phyloP scores from a whole-genome alignment of 108 stramenopile species.

The Cyclotella sp. region DNA sequence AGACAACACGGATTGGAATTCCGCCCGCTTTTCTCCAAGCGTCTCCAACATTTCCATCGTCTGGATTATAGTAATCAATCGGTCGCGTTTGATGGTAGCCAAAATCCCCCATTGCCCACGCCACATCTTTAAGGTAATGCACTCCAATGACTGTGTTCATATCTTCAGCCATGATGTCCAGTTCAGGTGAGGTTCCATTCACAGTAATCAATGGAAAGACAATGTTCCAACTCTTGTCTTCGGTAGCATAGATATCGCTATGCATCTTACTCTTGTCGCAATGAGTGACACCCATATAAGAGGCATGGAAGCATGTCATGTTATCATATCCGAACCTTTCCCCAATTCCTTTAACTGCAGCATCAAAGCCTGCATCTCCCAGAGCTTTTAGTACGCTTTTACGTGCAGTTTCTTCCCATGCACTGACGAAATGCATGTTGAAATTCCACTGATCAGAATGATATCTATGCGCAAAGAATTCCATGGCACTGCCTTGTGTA shows the following conservation, averaged over 20 bases:
- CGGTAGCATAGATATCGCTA: slow-evolving; percentile 51
- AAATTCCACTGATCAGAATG: slow-evolving; percentile 41
- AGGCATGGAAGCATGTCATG: slow-evolving; percentile 50
- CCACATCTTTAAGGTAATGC: slow-evolving; percentile 60
- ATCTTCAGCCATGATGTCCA: slow-evolving; percentile 53
- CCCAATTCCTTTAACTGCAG: slow-evolving; percentile 44
- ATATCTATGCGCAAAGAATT: slow-evolving; percentile 58
- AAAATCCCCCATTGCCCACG: slow-evolving; percentile 57
- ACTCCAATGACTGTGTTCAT: slow-evolving; percentile 58
- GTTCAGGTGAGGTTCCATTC: slow-evolving; percentile 46
- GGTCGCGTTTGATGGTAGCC: slow-evolving; percentile 58
- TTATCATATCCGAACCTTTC: slow-evolving; percentile 53
- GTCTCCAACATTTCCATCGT: slow-evolving; percentile 8
- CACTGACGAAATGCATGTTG: slow-evolving; percentile 58
- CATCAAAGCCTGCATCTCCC: slow-evolving; percentile 50
- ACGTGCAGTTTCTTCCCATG: slow-evolving; percentile 53
- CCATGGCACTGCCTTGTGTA: slow-evolving; percentile 16
- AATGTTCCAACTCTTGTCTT: slow-evolving; percentile 54
- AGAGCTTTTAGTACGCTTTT: slow-evolving; percentile 37
- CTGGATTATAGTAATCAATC: slow-evolving; percentile 42
- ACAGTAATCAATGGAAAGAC: slow-evolving; percentile 54
- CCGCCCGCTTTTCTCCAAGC: slow-evolving; percentile 7
- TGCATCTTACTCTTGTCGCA: slow-evolving; percentile 51
- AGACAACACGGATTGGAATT: slow-evolving; percentile 51
- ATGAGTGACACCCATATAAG: slow-evolving; percentile 57